A percentile compares a stretch with the other conserved stretches of the same genome.
phyloP scores from a whole-genome alignment of 2,329 filamentous ascomycete genomes.

The Ploettnerulaceae sp. region DNA sequence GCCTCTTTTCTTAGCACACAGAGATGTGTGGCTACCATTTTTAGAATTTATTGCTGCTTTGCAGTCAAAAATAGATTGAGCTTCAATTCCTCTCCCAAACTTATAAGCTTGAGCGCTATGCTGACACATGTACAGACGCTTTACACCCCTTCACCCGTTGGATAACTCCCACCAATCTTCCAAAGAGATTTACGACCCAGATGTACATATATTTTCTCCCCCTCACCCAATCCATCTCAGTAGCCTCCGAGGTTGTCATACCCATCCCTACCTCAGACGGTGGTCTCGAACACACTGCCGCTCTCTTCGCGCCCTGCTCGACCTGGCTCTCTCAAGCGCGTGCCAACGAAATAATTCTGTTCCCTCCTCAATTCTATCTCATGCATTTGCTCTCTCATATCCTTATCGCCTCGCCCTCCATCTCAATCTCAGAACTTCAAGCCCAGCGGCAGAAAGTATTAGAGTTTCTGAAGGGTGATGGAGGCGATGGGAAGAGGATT shows the following conservation, averaged over 20 bases:
- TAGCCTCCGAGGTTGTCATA: constrained; percentile 31
- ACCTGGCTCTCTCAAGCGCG: constrained; percentile 65
- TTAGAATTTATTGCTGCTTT: background rate
- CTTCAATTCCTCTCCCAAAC: too few species aligned
- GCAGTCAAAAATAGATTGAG: too few species aligned
- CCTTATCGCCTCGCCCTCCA: constrained; percentile 35
- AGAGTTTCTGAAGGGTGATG: constrained; percentile 45
- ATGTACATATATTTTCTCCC: constrained; percentile 96
- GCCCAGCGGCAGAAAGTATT: constrained; percentile 49
- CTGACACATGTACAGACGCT: background rate
- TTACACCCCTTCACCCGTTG: constrained; percentile 77
- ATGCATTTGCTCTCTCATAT: constrained; percentile 54
- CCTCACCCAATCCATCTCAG: constrained; percentile 34
- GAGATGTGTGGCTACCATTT: background rate
- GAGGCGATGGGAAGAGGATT: constrained; percentile 37
- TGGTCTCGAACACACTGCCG: constrained; percentile 61
- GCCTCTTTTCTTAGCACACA: background rate
- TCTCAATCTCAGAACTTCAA: constrained; percentile 35
- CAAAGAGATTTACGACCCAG: constrained; percentile 83
- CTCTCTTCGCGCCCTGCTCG: constrained; percentile 66
- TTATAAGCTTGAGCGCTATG: too few species aligned
- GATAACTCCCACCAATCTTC: constrained; percentile 72
- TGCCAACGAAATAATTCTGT: constrained; percentile 69
- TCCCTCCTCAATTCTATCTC: constrained; percentile 83
- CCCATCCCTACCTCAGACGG: constrained; percentile 65